These are phyloP conservation scores for Botrytis aclada DNA, from an alignment of 2,329 filamentous ascomycete genomes.

Conservation along the genomic window DNA sequence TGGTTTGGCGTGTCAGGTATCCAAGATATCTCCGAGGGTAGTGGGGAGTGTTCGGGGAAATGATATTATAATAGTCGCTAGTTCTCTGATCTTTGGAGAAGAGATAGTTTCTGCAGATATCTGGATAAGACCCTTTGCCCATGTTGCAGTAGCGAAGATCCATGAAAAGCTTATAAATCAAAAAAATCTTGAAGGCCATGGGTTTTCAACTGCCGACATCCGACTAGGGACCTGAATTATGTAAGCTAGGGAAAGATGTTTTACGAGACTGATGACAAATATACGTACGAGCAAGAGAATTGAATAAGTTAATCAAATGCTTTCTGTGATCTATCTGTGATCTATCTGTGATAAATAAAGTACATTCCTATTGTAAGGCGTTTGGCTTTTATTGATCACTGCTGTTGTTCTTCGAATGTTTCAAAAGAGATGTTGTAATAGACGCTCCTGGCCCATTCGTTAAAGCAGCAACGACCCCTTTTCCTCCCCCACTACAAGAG, in stretches of 20 bases:
- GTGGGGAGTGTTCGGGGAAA: not conserved
- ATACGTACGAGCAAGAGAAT: too few relatives aligned
- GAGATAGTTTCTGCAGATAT: not conserved
- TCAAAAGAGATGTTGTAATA: not conserved
- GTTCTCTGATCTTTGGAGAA: not conserved
- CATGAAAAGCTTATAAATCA: not conserved
- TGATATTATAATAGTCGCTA: not conserved
- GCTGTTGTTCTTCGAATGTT: too few relatives aligned
- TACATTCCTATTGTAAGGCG: too few relatives aligned
- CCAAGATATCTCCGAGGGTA: not conserved
- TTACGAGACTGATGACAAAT: not conserved
- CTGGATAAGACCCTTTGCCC: not conserved
- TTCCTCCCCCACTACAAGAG: not conserved
- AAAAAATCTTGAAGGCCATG: not conserved
- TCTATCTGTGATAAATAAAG: too few relatives aligned
- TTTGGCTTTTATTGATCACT: too few relatives aligned
- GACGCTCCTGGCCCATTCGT: too few relatives aligned
- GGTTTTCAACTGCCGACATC: not conserved
- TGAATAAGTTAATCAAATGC: too few relatives aligned
- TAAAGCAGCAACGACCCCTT: not conserved
- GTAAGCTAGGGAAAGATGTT: not conserved
- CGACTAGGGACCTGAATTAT: not conserved
- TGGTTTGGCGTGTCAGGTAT: not conserved
- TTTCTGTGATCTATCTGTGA: too few relatives aligned
- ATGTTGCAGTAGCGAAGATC: not conserved